A percentile compares a stretch with the other conserved stretches of the same genome.
Evolutionary conservation across 345 rosid species (phyloP).

Genomic region (Ailanthus altissimus): DNA sequence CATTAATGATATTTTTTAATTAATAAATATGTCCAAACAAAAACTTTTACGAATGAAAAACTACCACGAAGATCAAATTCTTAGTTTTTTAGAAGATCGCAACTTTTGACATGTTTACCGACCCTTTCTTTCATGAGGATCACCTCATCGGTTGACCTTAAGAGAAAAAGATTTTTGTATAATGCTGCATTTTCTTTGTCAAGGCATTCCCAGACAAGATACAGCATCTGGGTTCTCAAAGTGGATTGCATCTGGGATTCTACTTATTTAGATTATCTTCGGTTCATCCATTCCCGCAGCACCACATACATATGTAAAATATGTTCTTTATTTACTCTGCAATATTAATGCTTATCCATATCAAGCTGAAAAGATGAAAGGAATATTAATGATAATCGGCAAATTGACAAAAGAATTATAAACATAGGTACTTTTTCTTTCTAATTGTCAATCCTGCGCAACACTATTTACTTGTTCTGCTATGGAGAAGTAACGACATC

Average conservation of each 20-base stretch:
- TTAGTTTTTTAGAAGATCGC: not conserved
- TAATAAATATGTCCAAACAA: no score
- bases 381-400: not conserved
- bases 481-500: not conserved
- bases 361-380: not conserved
- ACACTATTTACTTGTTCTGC: no score
- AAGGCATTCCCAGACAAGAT: not conserved
- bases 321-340: not conserved
- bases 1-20: no score
- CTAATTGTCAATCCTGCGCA: no score
- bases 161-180: not conserved
- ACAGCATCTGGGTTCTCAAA: not conserved
- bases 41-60: no score
- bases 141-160: not conserved
- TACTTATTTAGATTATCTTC: not conserved
- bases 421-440: no score
- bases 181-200: not conserved
- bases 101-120: not conserved
- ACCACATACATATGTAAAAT: not conserved
- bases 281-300: no score
- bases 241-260: no score
- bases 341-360: not conserved
- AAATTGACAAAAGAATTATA: no score
- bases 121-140: not conserved
- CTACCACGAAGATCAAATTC: not conserved